A percentile compares a stretch with the other conserved stretches of the same genome.
These are phyloP conservation scores for Penicillium lividum DNA, from an alignment of 495 filamentous ascomycete species.

Conservation along the genomic window DNA sequence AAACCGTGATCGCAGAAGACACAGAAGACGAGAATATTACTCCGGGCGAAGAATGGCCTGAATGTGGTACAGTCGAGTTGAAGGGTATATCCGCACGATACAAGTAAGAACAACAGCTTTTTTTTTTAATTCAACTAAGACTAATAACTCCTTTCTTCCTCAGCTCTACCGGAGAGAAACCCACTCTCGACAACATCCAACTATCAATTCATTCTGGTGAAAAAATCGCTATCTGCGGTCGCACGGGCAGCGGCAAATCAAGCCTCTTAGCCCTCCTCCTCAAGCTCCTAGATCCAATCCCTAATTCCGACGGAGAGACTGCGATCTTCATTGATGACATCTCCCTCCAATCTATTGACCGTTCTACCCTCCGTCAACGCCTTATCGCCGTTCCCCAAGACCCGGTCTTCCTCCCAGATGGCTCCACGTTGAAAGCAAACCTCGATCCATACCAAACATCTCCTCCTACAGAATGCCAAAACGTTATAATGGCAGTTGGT, in stretches of 20 bases:
- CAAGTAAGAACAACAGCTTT: neutral
- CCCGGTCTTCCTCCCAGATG: slow-evolving; percentile 1
- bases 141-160: neutral
- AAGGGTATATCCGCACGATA: neutral
- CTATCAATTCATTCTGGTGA: slow-evolving; percentile 34
- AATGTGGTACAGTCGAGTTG: neutral
- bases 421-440: slow-evolving; percentile 54
- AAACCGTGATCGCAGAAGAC: slow-evolving; percentile 30
- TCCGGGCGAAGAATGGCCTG: neutral
- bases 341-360: neutral
- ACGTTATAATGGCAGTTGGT: slow-evolving; percentile 15
- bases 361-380: neutral
- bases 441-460: slow-evolving; percentile 76
- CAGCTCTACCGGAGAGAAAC: neutral
- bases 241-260: slow-evolving; percentile 44
- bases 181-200: neutral
- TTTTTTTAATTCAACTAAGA: neutral
- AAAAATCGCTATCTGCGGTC: slow-evolving; percentile 36
- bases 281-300: slow-evolving; percentile 7
- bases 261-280: slow-evolving; percentile 38
- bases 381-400: neutral
- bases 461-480: slow-evolving; percentile 61
- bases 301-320: neutral
- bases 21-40: slow-evolving; percentile 9
- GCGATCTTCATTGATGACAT: neutral